These are phyloP conservation scores for Picochlorum costavermella DNA, from an alignment of 139 green algal genomes.

Conservation along the genomic window DNA sequence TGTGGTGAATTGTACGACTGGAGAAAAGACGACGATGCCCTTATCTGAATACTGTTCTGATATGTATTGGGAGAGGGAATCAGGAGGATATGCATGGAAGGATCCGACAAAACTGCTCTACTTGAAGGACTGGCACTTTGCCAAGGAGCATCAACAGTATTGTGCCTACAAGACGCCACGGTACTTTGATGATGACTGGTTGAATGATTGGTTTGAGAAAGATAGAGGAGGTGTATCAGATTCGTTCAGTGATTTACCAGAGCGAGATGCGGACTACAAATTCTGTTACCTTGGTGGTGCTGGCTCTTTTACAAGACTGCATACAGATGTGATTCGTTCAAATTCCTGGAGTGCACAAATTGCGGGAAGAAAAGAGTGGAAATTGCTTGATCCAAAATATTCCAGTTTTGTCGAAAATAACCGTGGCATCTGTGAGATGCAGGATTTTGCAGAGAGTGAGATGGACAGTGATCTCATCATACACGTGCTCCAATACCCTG, in stretches of 20 bases:
- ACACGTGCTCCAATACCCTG: conserved; percentile 49
- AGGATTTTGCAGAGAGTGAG: conserved; percentile 4
- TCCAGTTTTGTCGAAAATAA: conserved; percentile 45
- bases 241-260: background rate
- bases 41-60: conserved; percentile 39
- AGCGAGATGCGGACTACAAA: conserved; percentile 42
- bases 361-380: conserved; percentile 59
- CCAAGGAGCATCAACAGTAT: background rate
- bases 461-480: conserved; percentile 22
- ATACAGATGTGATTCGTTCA: conserved; percentile 79
- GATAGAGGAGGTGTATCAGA: conserved; percentile 26
- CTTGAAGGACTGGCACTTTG: conserved; percentile 88
- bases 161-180: conserved; percentile 49
- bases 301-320: conserved; percentile 68
- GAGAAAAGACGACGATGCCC: conserved; percentile 31
- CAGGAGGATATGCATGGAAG: background rate
- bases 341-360: conserved; percentile 79
- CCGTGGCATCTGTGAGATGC: background rate
- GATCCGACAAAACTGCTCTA: conserved; percentile 36
- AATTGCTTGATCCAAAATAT: conserved; percentile 55
- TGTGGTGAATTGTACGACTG: background rate
- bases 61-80: conserved; percentile 24
- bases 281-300: conserved; percentile 81
- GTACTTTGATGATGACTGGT: conserved; percentile 78
- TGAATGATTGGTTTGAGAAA: conserved; percentile 65